Percentiles rank a stretch among this genome's conserved stretches.
phyloP scores from a whole-genome alignment of 345 rosid genomes.

The Zanthoxylum bungeanum region DNA sequence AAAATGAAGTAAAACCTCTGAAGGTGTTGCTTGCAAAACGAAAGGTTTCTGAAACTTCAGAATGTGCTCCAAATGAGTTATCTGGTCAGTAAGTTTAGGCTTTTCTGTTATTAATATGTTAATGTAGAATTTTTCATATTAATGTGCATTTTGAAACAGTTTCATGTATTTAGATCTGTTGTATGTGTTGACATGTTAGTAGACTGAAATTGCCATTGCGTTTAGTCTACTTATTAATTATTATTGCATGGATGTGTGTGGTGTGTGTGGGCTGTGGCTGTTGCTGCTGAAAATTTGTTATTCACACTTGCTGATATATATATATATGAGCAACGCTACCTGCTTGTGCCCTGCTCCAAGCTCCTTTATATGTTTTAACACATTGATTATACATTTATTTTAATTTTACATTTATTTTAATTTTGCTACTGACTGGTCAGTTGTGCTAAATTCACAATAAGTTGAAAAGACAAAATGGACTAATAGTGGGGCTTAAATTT shows the following conservation, averaged over 20 bases:
- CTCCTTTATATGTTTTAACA: not conserved
- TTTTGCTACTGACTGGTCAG: not conserved
- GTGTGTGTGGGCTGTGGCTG: too few species aligned
- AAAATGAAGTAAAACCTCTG: slow-evolving; percentile 36
- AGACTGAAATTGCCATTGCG: not conserved
- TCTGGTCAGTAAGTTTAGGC: not conserved
- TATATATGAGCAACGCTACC: not conserved
- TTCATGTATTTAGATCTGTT: not conserved
- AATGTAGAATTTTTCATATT: not conserved
- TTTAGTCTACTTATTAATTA: not conserved
- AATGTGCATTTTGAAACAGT: not conserved
- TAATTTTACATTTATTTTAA: too few species aligned
- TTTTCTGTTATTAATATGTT: not conserved
- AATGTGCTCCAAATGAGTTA: slow-evolving; percentile 29
- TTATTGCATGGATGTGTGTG: not conserved
- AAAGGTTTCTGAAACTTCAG: slow-evolving; percentile 26
- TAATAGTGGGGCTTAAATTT: not conserved
- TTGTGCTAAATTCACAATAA: not conserved
- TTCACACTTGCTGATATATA: too few species aligned
- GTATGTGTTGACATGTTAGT: not conserved
- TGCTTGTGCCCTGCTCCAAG: not conserved
- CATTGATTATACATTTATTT: too few species aligned
- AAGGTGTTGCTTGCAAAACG: slow-evolving; percentile 35
- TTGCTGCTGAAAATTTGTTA: too few species aligned
- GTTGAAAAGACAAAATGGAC: not conserved